Percentiles rank a stretch among this genome's conserved stretches.
phyloP scores from a whole-genome alignment of 331 rosid species.

The Acacia concinna region DNA sequence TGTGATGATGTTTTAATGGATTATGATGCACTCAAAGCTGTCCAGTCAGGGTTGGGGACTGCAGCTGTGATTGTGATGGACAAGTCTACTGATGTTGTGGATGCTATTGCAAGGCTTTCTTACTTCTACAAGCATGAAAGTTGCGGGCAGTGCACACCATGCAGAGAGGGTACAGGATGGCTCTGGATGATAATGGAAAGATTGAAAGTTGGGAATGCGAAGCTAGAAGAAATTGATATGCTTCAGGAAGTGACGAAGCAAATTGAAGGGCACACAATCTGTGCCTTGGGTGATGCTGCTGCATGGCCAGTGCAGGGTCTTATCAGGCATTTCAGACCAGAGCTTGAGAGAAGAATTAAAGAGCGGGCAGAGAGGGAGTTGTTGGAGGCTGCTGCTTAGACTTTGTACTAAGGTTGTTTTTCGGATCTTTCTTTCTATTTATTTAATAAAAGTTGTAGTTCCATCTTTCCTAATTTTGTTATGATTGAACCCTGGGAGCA shows the following conservation, averaged over 20 bases:
- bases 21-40: conserved; percentile 98
- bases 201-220: conserved; percentile 94
- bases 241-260: conserved; percentile 99
- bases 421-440: conserved; percentile 19
- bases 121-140: conserved; percentile 99
- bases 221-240: conserved; percentile 98
- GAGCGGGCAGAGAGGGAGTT: conserved; percentile 90
- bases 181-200: conserved; percentile 99
- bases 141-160: conserved; percentile 99
- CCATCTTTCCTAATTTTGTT: conserved; percentile 8
- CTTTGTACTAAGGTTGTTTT: conserved; percentile 45
- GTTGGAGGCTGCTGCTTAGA: conserved; percentile 83
- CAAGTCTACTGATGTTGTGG: conserved; percentile 93
- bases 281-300: conserved; percentile 99
- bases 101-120: conserved; percentile 98
- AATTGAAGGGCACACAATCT: conserved; percentile 98
- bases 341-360: conserved; percentile 95
- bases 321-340: conserved; percentile 97
- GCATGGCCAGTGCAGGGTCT: conserved; percentile 99
- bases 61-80: conserved; percentile 99
- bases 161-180: conserved; percentile 99
- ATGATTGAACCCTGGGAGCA: background rate
- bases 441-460: conserved; percentile 20
- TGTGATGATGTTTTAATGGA: conserved; percentile 97
- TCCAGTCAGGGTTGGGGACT: conserved; percentile 86